A percentile compares a stretch with the other conserved stretches of the same genome.
Evolutionary conservation across 768 basidiomycete species (phyloP).

Genomic region (Lactarius hengduanensis): DNA sequence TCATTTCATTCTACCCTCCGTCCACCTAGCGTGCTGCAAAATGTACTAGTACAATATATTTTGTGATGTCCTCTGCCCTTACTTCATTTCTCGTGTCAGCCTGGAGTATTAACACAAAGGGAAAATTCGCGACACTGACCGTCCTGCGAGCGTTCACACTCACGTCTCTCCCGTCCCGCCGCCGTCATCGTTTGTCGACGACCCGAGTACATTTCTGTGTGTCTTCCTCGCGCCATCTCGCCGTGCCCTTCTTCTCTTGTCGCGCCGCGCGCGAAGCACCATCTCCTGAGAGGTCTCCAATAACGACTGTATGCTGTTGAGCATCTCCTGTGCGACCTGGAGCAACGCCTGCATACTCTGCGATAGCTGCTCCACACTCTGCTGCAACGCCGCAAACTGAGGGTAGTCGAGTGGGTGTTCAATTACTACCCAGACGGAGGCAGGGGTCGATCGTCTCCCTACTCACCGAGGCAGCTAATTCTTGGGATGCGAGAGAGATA

Average conservation of each 20-base stretch:
- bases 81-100: background rate
- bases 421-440: background rate
- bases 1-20: background rate
- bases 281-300: constrained; percentile 4
- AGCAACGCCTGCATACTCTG: constrained; percentile 9
- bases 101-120: background rate
- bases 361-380: constrained; percentile 25
- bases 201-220: background rate
- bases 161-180: background rate
- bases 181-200: background rate
- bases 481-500: background rate
- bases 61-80: background rate
- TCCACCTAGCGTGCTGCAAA: background rate
- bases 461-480: constrained; percentile 14
- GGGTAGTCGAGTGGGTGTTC: background rate
- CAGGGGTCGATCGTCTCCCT: background rate
- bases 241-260: background rate
- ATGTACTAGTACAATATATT: background rate
- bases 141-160: background rate
- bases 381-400: constrained; percentile 25
- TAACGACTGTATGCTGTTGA: constrained; percentile 10
- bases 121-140: background rate
- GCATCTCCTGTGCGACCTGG: constrained; percentile 14
- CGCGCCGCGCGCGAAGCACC: background rate
- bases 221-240: background rate